These are phyloP conservation scores for Hypoxylon lenormandii DNA, from an alignment of 495 filamentous ascomycete genomes.

Conservation along the genomic window DNA sequence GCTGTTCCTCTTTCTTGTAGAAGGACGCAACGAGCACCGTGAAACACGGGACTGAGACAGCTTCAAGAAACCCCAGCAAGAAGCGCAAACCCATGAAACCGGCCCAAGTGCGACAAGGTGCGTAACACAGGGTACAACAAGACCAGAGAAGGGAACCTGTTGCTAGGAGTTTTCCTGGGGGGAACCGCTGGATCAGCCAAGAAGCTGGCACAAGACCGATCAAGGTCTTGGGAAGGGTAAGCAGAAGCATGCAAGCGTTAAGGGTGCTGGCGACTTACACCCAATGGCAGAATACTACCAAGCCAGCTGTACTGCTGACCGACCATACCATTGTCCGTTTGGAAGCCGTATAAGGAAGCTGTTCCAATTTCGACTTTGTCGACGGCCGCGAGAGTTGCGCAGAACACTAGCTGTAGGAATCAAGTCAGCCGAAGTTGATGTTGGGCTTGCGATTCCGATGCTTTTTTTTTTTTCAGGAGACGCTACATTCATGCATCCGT, in stretches of 20 bases:
- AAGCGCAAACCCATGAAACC: slow-evolving; percentile 50
- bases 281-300: slow-evolving; percentile 50
- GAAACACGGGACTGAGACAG: slow-evolving; percentile 29
- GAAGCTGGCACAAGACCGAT: slow-evolving; percentile 52
- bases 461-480: too few relatives aligned
- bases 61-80: slow-evolving; percentile 39
- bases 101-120: slow-evolving; percentile 42
- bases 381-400: slow-evolving; percentile 49
- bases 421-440: slow-evolving; percentile 2
- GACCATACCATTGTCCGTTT: slow-evolving; percentile 61
- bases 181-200: slow-evolving; percentile 56
- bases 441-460: slow-evolving; percentile 2
- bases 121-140: slow-evolving; percentile 39
- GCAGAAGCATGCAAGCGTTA: not conserved
- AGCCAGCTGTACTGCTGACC: slow-evolving; percentile 71
- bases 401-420: slow-evolving; percentile 31
- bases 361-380: slow-evolving; percentile 52
- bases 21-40: slow-evolving; percentile 38
- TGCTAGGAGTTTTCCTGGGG: slow-evolving; percentile 56
- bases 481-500: not conserved
- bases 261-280: slow-evolving; percentile 21
- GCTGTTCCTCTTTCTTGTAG: slow-evolving; percentile 45
- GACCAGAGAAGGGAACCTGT: slow-evolving; percentile 41
- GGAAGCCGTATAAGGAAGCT: slow-evolving; percentile 67
- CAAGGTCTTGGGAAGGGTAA: slow-evolving; percentile 27